These are phyloP conservation scores for Schoenoplectus triqueter DNA, from an alignment of 202 grass and related monocot genomes.

Conservation along the genomic window DNA sequence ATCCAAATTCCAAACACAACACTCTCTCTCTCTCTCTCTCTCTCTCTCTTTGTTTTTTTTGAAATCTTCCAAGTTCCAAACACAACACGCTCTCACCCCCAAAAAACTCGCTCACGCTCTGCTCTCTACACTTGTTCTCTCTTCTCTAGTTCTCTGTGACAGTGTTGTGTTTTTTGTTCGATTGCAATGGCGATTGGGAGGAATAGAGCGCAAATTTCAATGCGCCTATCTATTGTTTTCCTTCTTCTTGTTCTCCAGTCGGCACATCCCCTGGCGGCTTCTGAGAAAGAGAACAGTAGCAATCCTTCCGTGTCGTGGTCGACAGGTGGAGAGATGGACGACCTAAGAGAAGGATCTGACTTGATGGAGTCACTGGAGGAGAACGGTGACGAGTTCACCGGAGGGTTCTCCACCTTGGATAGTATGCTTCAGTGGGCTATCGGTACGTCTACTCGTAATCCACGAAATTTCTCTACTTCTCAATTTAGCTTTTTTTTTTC, in stretches of 20 bases:
- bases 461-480: conserved; percentile 25
- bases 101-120: too few species aligned
- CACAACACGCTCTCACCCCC: too few species aligned
- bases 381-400: conserved; percentile 51
- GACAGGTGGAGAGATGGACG: conserved; percentile 39
- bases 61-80: too few species aligned
- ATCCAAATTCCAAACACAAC: too few species aligned
- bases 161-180: background rate
- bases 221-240: background rate
- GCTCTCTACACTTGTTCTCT: too few species aligned
- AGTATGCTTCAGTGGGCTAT: conserved; percentile 98
- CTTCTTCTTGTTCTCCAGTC: conserved; percentile 32
- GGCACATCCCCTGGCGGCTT: background rate
- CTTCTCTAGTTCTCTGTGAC: background rate
- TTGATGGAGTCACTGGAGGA: conserved; percentile 46
- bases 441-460: conserved; percentile 46
- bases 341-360: conserved; percentile 11
- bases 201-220: background rate
- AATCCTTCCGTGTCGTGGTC: conserved; percentile 41
- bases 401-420: conserved; percentile 84
- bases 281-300: conserved; percentile 26
- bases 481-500: background rate
- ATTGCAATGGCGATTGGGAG: conserved; percentile 22
- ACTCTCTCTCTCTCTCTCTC: too few species aligned
- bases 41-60: too few species aligned